phyloP scores from a whole-genome alignment of 352 stramenopile species.

The Globisporangium camurandrum region DNA sequence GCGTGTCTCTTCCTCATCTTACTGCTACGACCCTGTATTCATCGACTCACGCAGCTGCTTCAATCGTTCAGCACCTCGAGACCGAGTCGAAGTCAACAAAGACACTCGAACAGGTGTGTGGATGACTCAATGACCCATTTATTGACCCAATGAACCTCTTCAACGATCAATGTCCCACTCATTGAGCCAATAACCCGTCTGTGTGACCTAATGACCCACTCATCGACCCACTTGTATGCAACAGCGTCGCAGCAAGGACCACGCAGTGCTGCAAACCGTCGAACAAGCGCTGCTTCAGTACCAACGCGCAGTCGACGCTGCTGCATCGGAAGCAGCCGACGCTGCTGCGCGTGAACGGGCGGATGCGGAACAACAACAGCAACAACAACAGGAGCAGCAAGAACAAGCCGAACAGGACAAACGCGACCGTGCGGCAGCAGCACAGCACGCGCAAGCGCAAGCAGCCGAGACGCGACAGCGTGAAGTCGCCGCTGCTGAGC shows the following conservation, averaged over 20 bases:
- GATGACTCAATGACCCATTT: too few species aligned
- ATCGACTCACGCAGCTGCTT: neutral
- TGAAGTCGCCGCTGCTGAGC: too few species aligned
- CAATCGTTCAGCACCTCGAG: slow-evolving; percentile 10
- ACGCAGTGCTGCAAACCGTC: slow-evolving; percentile 29
- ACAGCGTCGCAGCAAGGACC: slow-evolving; percentile 32
- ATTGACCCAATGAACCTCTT: too few species aligned
- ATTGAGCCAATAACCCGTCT: too few species aligned
- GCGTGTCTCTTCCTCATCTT: too few species aligned
- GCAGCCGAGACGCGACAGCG: slow-evolving; percentile 11
- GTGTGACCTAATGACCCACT: too few species aligned
- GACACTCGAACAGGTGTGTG: slow-evolving; percentile 31
- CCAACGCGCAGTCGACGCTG: slow-evolving; percentile 29
- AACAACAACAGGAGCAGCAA: slow-evolving; percentile 32
- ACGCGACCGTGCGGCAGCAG: slow-evolving; percentile 27
- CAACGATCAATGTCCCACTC: too few species aligned
- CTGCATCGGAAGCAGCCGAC: slow-evolving; percentile 19
- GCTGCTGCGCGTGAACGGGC: slow-evolving; percentile 25
- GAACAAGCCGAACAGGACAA: slow-evolving; percentile 21
- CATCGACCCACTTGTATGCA: too few species aligned
- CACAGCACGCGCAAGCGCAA: slow-evolving; percentile 5
- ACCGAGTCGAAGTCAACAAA: slow-evolving; percentile 23
- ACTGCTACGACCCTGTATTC: neutral
- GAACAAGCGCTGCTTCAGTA: slow-evolving; percentile 41
- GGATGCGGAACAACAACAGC: slow-evolving; percentile 18